Conservation (phyloP, 202 grass and related monocot species). For the Zoysia matrella region DNA sequence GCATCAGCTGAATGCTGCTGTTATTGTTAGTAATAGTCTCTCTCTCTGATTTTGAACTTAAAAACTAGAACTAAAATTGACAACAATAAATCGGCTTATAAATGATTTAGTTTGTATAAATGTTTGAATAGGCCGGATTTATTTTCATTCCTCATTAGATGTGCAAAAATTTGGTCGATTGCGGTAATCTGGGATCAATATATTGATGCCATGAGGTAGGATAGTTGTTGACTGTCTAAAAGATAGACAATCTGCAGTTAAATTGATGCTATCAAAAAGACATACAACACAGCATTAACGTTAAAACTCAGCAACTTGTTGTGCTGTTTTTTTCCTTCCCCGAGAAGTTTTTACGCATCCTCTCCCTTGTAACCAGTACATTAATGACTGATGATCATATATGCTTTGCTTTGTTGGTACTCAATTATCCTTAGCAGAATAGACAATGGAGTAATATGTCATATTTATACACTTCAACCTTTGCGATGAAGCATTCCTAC, state of each 20-base stretch:
- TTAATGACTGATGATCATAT: not conserved
- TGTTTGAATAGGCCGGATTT: not conserved
- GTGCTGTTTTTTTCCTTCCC: constrained; percentile 45
- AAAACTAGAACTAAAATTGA: not conserved
- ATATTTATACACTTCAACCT: not conserved
- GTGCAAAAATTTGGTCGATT: not conserved
- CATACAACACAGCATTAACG: not conserved
- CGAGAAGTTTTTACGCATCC: constrained; percentile 20
- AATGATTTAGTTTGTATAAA: not conserved
- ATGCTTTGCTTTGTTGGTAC: not conserved
- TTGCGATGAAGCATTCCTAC: not conserved
- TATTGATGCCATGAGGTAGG: not conserved
- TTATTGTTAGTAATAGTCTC: not conserved
- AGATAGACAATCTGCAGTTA: not conserved
- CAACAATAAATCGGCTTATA: too few relatives aligned
- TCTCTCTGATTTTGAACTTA: constrained; percentile 7
- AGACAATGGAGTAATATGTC: not conserved
- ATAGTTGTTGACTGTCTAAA: not conserved
- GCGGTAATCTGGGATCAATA: not conserved
- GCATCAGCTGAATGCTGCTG: constrained; percentile 5
- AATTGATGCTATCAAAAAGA: not conserved
- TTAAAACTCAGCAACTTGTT: not conserved
- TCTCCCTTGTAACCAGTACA: constrained; percentile 2
- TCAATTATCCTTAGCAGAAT: not conserved
- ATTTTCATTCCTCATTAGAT: not conserved